Evolutionary conservation across 345 rosid species (phyloP).

Genomic region (Linum lewisii): DNA sequence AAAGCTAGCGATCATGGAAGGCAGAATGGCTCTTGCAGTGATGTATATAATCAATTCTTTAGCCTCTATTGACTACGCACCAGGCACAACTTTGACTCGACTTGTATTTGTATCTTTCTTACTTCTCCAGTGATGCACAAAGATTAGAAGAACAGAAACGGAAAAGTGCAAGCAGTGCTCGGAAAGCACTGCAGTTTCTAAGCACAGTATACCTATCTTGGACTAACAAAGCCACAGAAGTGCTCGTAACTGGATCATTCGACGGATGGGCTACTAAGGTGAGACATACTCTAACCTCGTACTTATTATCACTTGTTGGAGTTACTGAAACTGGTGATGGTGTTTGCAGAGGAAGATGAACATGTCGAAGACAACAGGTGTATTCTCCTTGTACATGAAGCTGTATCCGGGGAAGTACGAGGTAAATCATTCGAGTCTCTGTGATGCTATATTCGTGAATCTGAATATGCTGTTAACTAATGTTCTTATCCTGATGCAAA

Average conservation of each 20-base stretch:
- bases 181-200: conserved; percentile 49
- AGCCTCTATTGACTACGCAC: conserved; percentile 1
- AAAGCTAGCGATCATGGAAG: conserved; percentile 73
- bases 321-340: neutral
- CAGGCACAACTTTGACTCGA: conserved; percentile 1
- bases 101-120: neutral
- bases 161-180: conserved; percentile 52
- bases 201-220: conserved; percentile 65
- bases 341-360: conserved; percentile 75
- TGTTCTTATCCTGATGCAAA: conserved; percentile 1
- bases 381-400: conserved; percentile 57
- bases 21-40: conserved; percentile 77
- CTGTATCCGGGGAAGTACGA: conserved; percentile 86
- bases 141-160: conserved; percentile 69
- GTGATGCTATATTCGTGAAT: neutral
- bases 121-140: conserved; percentile 53
- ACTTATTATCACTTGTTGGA: neutral
- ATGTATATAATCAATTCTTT: conserved; percentile 38
- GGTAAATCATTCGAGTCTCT: conserved; percentile 28
- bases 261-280: conserved; percentile 95
- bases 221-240: conserved; percentile 82
- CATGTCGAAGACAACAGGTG: conserved; percentile 44
- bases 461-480: neutral
- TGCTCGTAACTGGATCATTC: conserved; percentile 75
- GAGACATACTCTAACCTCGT: conserved; percentile 15